Conservation (phyloP, 345 rosid genomes). For the Boechera retrofracta region DNA sequence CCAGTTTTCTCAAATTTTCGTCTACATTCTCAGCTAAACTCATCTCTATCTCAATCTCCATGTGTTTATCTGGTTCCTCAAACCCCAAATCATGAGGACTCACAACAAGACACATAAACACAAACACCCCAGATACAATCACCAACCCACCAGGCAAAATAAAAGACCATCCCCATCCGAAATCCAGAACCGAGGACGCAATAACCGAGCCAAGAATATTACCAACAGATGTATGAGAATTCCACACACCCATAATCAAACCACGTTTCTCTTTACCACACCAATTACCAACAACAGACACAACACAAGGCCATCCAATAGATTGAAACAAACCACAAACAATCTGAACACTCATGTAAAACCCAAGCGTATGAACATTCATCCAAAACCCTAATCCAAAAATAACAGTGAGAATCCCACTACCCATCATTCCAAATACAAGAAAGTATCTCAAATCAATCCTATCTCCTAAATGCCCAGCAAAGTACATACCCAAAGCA, state of each 20-base stretch:
- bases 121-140: conserved; percentile 63
- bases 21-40: conserved; percentile 42
- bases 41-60: conserved; percentile 74
- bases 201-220: conserved; percentile 81
- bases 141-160: conserved; percentile 72
- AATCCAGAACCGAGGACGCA: conserved; percentile 77
- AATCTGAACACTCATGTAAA: conserved; percentile 69
- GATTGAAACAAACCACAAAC: conserved; percentile 90
- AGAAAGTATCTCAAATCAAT: conserved; percentile 86
- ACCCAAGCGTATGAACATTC: conserved; percentile 60
- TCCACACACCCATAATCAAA: conserved; percentile 92
- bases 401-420: conserved; percentile 71
- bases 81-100: conserved; percentile 78
- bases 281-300: conserved; percentile 91
- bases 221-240: conserved; percentile 85
- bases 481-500: conserved; percentile 81
- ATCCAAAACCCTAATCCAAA: conserved; percentile 92
- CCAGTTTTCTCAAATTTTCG: conserved; percentile 35
- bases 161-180: conserved; percentile 99
- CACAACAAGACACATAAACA: conserved; percentile 70
- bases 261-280: conserved; percentile 92
- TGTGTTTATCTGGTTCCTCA: conserved; percentile 40
- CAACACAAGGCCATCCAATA: conserved; percentile 99
- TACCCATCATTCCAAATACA: conserved; percentile 89
- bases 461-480: conserved; percentile 87